phyloP scores from a whole-genome alignment of 805 yeast genomes.

The Barnettozyma californica region DNA sequence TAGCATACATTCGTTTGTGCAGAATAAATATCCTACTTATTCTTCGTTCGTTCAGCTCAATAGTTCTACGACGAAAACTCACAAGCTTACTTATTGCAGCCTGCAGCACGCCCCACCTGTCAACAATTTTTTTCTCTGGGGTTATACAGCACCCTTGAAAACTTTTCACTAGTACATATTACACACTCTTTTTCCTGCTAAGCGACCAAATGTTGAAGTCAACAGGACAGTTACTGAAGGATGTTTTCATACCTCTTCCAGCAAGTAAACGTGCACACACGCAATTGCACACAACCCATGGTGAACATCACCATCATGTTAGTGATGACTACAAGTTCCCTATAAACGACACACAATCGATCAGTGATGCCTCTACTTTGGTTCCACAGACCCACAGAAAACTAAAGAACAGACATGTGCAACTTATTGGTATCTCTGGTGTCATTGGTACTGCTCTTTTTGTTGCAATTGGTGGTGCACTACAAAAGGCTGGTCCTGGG shows the following conservation, averaged over 20 bases:
- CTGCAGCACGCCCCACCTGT: neutral
- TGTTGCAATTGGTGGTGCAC: constrained; percentile 62
- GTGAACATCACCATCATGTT: neutral
- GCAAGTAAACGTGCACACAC: constrained; percentile 6
- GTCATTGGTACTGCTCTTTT: constrained; percentile 79
- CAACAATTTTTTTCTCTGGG: neutral
- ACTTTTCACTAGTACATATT: neutral
- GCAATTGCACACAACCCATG: neutral
- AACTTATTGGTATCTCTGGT: constrained; percentile 75
- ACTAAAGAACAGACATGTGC: constrained; percentile 65
- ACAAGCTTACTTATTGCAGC: neutral
- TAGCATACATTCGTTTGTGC: neutral
- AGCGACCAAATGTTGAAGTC: neutral
- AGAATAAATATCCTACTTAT: too few species aligned
- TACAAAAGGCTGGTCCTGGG: constrained; percentile 66
- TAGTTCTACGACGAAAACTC: neutral
- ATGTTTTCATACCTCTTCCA: constrained; percentile 19
- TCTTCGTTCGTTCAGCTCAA: neutral
- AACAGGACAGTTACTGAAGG: constrained; percentile 11
- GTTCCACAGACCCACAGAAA: constrained; percentile 38
- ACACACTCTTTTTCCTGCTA: neutral
- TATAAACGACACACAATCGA: constrained; percentile 6
- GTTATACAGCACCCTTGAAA: neutral
- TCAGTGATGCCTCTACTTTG: constrained; percentile 20
- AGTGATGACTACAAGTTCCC: constrained; percentile 3